phyloP scores from a whole-genome alignment of 208 protist genomes.

The Trypanosomatidae sp. region DNA sequence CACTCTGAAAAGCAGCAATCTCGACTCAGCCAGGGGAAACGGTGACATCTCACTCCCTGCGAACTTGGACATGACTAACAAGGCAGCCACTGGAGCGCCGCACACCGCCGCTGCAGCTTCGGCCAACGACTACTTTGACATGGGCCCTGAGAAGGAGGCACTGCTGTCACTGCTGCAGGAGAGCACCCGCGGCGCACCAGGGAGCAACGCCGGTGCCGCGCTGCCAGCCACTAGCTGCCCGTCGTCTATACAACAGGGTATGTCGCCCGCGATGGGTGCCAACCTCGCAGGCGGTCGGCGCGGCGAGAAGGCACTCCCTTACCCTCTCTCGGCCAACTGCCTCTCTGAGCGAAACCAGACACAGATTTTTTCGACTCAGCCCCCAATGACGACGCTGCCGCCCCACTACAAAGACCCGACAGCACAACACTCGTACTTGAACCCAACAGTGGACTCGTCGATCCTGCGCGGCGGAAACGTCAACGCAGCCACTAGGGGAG shows the following conservation, averaged over 20 bases:
- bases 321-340: not conserved
- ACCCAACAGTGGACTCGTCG: not conserved
- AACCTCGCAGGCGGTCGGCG: not conserved
- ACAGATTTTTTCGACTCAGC: not conserved
- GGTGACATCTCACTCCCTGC: not conserved
- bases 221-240: not conserved
- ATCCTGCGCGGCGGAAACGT: not conserved
- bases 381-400: not conserved
- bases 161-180: constrained; percentile 31
- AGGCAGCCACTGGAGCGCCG: not conserved
- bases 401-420: not conserved
- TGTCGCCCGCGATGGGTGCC: not conserved
- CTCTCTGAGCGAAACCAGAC: constrained; percentile 1
- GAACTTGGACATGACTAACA: not conserved
- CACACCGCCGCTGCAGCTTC: not conserved
- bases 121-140: constrained; percentile 35
- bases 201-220: not conserved
- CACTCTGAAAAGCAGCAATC: constrained; percentile 13
- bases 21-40: constrained; percentile 13
- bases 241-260: not conserved
- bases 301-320: not conserved
- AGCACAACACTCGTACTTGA: not conserved
- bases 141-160: constrained; percentile 43
- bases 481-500: not conserved
- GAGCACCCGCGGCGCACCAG: constrained; percentile 7